A percentile compares a stretch with the other conserved stretches of the same genome.
Conservation (phyloP, 2,329 filamentous ascomycete genomes). For the Phyllosticta citrichinensis region DNA sequence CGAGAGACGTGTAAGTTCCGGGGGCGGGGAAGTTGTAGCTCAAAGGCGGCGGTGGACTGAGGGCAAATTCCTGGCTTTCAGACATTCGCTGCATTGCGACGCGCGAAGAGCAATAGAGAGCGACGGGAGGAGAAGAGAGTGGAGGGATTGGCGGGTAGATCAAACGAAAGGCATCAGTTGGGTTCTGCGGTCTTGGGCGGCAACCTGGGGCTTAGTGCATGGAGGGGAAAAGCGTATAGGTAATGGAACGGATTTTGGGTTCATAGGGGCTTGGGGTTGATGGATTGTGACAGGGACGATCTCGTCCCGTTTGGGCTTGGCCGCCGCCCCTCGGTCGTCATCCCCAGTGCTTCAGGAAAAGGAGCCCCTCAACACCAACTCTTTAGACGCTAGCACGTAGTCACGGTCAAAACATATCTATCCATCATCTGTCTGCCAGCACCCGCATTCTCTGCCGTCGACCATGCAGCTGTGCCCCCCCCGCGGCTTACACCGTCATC, state of each 20-base stretch:
- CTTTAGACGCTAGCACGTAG: background rate
- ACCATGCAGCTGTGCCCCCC: background rate
- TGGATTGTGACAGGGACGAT: background rate
- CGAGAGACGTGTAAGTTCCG: constrained; percentile 25
- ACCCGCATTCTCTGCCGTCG: background rate
- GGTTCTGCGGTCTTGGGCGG: background rate
- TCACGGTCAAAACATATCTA: background rate
- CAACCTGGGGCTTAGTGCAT: background rate
- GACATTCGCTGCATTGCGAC: constrained; percentile 17
- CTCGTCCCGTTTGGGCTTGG: background rate
- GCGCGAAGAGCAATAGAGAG: background rate
- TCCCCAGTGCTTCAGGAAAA: background rate
- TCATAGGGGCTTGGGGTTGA: background rate
- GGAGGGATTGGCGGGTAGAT: background rate
- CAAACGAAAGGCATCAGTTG: background rate
- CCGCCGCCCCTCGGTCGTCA: background rate
- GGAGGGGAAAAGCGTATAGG: background rate
- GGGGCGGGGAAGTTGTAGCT: constrained; percentile 23
- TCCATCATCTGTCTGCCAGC: background rate
- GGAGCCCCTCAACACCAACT: background rate
- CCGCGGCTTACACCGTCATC: background rate
- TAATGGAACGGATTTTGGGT: background rate
- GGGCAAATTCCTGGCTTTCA: background rate
- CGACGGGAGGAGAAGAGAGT: background rate
- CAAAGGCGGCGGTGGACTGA: constrained; percentile 5